Evolutionary conservation across 345 rosid genomes (phyloP).

Genomic region (Excoecaria cochinchinensis): DNA sequence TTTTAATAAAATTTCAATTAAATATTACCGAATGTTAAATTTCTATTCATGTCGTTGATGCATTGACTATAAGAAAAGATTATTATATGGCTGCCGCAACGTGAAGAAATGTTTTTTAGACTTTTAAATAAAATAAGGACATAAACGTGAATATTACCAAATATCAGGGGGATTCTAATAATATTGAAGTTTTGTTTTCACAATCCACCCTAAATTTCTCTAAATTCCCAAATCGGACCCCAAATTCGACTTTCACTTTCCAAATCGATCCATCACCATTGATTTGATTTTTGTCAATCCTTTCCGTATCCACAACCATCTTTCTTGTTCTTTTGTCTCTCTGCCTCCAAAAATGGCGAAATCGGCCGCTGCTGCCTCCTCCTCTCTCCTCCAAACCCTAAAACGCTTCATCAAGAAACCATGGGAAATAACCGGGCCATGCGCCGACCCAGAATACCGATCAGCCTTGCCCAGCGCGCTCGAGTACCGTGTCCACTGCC

Average conservation of each 20-base stretch:
- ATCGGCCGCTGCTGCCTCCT: constrained; percentile 39
- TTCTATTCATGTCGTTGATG: too few relatives aligned
- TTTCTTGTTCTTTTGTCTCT: background rate
- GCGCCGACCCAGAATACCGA: constrained; percentile 80
- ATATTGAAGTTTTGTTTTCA: background rate
- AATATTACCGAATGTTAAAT: too few relatives aligned
- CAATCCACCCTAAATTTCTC: background rate
- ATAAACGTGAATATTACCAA: too few relatives aligned
- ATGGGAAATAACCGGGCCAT: constrained; percentile 94
- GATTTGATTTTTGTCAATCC: background rate
- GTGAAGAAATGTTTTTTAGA: too few relatives aligned
- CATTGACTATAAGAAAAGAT: too few relatives aligned
- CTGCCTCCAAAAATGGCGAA: constrained; percentile 54
- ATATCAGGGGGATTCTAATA: too few relatives aligned
- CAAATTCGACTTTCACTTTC: background rate
- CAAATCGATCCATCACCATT: background rate
- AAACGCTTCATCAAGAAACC: constrained; percentile 80
- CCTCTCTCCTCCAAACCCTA: constrained; percentile 59
- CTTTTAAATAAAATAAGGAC: too few relatives aligned
- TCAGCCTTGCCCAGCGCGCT: constrained; percentile 53
- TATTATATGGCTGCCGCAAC: too few relatives aligned
- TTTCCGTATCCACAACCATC: too few relatives aligned
- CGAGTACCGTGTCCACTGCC: constrained; percentile 75
- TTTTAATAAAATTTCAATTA: too few relatives aligned
- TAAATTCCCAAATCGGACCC: background rate